Base-by-base conservation (phyloP, 371 early-diverging fungal genomes). In the Choanephora cucurbitarum region DNA sequence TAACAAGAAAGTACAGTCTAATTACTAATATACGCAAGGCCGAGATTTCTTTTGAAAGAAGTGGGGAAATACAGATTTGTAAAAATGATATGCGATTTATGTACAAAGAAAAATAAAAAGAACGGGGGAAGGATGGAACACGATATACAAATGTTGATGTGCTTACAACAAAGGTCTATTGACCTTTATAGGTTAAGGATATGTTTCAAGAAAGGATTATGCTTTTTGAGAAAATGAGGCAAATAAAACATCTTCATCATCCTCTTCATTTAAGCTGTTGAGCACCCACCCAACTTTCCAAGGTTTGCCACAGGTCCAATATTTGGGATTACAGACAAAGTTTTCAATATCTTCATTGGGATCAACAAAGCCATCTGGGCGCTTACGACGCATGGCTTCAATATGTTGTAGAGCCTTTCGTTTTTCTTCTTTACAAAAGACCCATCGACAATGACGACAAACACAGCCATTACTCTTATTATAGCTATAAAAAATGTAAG, bases 281-380 rank as follows among this genome's bases (percentile, higher is more conserved):
- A 76, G 48, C 6, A 78, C 75, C 79, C 79, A 78, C 23, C 79
- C 75, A 1, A 75, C 75, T 39, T 75, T 72, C 79, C 79, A 78
- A 14, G 67, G 69, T 28, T 64, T 53, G 13, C 73, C 71, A 49
- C 79, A 78, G 11, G 53, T 46, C 79, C 79, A 78, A 24, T 75
- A 73, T 44, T 78, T 78, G 19, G 79, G 79, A 22, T 52, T 67
- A 48, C 79, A 78, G 24, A 64, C 59, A 49, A 78, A 75, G 52
- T 64, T 61, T 57, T 72, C 79, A 28, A 78, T 78, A 23, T 75
- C 69, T 51, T 78, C 75, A 39, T 78, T 61, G 21, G 69, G 71
- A 44, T 71, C 70, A 13, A 77, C 53, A 17, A 53, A 33, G 15
- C 71, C 70, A 58, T 72, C 72, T 21, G 74, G 74, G 24, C 78